These are phyloP conservation scores for Trichoderma lentiforme DNA, from an alignment of 2,329 filamentous ascomycete genomes.

Conservation along the genomic window DNA sequence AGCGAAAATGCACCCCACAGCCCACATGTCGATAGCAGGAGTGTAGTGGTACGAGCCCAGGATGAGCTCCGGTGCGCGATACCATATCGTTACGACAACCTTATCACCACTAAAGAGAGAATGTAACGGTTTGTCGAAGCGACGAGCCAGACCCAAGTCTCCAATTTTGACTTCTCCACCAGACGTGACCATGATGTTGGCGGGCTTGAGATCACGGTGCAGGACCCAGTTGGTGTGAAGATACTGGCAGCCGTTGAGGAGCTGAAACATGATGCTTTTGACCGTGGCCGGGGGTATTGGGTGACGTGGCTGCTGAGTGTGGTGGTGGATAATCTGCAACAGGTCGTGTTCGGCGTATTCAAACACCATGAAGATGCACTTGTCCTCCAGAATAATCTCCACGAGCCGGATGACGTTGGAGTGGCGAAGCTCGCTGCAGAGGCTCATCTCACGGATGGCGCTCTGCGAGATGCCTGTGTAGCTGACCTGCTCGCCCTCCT, in stretches of 20 bases:
- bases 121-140: slow-evolving; percentile 92
- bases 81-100: slow-evolving; percentile 99
- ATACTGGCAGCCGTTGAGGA: slow-evolving; percentile 91
- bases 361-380: slow-evolving; percentile 99
- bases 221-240: slow-evolving; percentile 96
- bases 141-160: slow-evolving; percentile 83
- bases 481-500: slow-evolving; percentile 89
- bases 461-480: slow-evolving; percentile 98
- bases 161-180: slow-evolving; percentile 89
- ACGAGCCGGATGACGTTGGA: slow-evolving; percentile 85
- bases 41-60: slow-evolving; percentile 95
- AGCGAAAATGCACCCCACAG: slow-evolving; percentile 95
- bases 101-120: slow-evolving; percentile 93
- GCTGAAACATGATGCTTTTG: slow-evolving; percentile 92
- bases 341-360: slow-evolving; percentile 98
- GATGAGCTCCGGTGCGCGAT: slow-evolving; percentile 89
- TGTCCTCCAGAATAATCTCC: slow-evolving; percentile 96
- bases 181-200: slow-evolving; percentile 98
- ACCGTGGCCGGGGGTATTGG: slow-evolving; percentile 86
- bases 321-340: slow-evolving; percentile 96
- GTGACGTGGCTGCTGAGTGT: slow-evolving; percentile 83
- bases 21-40: slow-evolving; percentile 95
- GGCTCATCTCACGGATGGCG: slow-evolving; percentile 93
- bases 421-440: slow-evolving; percentile 89
- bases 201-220: slow-evolving; percentile 93